A percentile compares a stretch with the other conserved stretches of the same genome.
Conservation (phyloP, 768 basidiomycete species). For the Rickenella mellea region DNA sequence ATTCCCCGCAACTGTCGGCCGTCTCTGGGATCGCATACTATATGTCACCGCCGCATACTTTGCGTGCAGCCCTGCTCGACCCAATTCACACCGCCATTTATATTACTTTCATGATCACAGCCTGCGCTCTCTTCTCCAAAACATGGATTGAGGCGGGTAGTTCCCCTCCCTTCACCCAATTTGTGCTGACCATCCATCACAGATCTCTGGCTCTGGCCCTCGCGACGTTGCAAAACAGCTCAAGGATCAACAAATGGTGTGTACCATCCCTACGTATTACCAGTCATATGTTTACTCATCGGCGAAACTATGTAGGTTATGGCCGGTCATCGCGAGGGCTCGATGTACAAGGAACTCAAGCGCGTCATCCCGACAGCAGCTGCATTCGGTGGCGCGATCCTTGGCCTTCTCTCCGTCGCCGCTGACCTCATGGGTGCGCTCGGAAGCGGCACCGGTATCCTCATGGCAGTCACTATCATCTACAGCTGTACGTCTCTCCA, state of each 20-base stretch:
- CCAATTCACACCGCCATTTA: constrained; percentile 91
- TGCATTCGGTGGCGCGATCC: constrained; percentile 94
- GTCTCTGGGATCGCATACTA: constrained; percentile 92
- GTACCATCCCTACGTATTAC: constrained; percentile 5
- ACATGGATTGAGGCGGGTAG: constrained; percentile 99
- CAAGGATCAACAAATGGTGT: constrained; percentile 97
- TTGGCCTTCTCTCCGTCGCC: constrained; percentile 81
- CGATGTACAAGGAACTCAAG: constrained; percentile 99
- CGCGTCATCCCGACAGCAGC: constrained; percentile 96
- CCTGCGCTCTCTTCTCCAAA: constrained; percentile 97
- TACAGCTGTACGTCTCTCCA: constrained; percentile 63
- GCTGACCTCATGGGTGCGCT: constrained; percentile 96
- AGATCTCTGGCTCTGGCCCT: constrained; percentile 92
- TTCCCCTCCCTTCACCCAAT: too few relatives aligned
- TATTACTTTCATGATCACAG: constrained; percentile 84
- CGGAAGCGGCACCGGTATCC: constrained; percentile 89
- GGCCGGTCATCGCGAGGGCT: constrained; percentile 84
- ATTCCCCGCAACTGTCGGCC: constrained; percentile 86
- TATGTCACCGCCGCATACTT: constrained; percentile 95
- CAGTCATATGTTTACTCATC: neutral
- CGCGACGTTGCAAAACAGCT: constrained; percentile 95
- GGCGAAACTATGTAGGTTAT: constrained; percentile 23
- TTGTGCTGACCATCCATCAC: too few relatives aligned
- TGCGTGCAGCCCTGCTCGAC: constrained; percentile 80
- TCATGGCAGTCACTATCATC: constrained; percentile 97